Evolutionary conservation across 2,329 filamentous ascomycete species (phyloP).

Genomic region (Trichoderma pleuroti): DNA sequence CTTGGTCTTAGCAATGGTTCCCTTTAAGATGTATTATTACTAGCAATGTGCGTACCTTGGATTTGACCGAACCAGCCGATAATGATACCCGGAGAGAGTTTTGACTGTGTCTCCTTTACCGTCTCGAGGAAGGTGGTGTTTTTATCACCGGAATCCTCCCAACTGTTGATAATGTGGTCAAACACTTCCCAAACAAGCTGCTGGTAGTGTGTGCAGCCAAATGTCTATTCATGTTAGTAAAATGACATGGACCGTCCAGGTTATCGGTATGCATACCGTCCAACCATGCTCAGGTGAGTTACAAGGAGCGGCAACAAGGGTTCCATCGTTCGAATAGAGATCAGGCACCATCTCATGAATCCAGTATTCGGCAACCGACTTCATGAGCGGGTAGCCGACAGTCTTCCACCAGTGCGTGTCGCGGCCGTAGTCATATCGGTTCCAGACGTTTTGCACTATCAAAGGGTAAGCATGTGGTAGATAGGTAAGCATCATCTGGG

Average conservation of each 20-base stretch:
- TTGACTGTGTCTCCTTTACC: conserved; percentile 28
- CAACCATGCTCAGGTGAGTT: conserved; percentile 56
- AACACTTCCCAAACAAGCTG: conserved; percentile 47
- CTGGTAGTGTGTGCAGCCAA: conserved; percentile 52
- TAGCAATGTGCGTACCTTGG: not conserved
- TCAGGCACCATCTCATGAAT: conserved; percentile 51
- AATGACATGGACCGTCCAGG: accelerated
- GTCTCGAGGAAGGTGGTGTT: conserved; percentile 32
- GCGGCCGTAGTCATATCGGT: conserved; percentile 53
- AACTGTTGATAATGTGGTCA: conserved; percentile 33
- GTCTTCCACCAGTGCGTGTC: conserved; percentile 44
- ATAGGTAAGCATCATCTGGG: not conserved
- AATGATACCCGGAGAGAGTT: conserved; percentile 9
- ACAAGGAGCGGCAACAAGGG: conserved; percentile 55
- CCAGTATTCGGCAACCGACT: conserved; percentile 54
- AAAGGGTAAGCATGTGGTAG: not conserved
- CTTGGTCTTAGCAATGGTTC: not conserved
- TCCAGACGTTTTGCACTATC: conserved; percentile 57
- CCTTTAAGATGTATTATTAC: accelerated
- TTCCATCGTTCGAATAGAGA: conserved; percentile 46
- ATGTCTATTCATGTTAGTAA: conserved; percentile 33
- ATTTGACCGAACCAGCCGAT: conserved; percentile 17
- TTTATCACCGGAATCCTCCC: conserved; percentile 24
- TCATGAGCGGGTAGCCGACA: conserved; percentile 51
- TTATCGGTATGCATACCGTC: conserved; percentile 25